phyloP scores from a whole-genome alignment of 768 basidiomycete species.

The Rhodotorula paludigena region DNA sequence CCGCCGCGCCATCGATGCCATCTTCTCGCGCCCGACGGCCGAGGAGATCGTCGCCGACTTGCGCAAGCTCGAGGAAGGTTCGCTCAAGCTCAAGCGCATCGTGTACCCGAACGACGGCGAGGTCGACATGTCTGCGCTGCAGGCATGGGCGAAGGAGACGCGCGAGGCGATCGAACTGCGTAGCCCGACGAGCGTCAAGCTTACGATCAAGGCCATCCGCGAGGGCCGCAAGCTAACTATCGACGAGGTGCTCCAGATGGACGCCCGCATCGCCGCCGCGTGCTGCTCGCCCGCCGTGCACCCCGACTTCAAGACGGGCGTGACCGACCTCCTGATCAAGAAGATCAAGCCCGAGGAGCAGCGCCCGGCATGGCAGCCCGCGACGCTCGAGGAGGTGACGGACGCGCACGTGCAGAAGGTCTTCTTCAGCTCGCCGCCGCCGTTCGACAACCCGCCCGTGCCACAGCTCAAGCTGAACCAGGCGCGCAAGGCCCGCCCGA shows the following conservation, averaged over 20 bases:
- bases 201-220: constrained; percentile 74
- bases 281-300: constrained; percentile 67
- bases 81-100: constrained; percentile 45
- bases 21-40: constrained; percentile 68
- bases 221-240: constrained; percentile 63
- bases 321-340: constrained; percentile 60
- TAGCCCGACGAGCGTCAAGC: constrained; percentile 87
- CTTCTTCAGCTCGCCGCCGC: constrained; percentile 56
- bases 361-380: constrained; percentile 68
- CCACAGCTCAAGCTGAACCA: constrained; percentile 31
- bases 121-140: constrained; percentile 52
- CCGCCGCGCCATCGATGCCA: constrained; percentile 71
- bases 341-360: constrained; percentile 47
- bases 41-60: constrained; percentile 61
- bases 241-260: constrained; percentile 69
- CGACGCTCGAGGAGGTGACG: constrained; percentile 59
- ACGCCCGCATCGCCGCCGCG: constrained; percentile 79
- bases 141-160: constrained; percentile 70
- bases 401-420: constrained; percentile 55
- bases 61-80: too few relatives aligned
- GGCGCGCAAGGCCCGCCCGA: constrained; percentile 30
- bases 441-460: constrained; percentile 33
- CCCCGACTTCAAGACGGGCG: constrained; percentile 77
- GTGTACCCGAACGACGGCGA: constrained; percentile 43
- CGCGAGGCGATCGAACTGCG: constrained; percentile 60